phyloP scores from a whole-genome alignment of 2,329 filamentous ascomycete species.

The Hymenoscyphus linearis region DNA sequence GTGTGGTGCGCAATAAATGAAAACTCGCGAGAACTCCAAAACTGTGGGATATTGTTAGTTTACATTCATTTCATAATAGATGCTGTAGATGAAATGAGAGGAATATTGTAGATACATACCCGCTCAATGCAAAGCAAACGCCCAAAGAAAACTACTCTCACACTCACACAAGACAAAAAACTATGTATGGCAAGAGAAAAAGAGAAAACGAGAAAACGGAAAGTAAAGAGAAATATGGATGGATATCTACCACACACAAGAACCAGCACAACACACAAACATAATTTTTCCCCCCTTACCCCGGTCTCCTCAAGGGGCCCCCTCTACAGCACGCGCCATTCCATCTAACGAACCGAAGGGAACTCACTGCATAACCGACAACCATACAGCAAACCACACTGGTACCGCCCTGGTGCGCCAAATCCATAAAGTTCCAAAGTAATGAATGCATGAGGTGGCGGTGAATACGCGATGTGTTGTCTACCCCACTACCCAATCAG shows the following conservation, averaged over 20 bases:
- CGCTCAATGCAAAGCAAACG: neutral
- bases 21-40: neutral
- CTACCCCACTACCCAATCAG: conserved; percentile 6
- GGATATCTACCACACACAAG: too few relatives aligned
- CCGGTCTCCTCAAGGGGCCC: too few relatives aligned
- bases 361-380: neutral
- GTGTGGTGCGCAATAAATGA: neutral
- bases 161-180: conserved; percentile 3
- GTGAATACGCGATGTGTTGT: conserved; percentile 10
- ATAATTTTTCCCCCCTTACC: neutral
- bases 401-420: too few relatives aligned
- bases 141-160: conserved; percentile 1
- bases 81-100: too few relatives aligned
- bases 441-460: conserved; percentile 5
- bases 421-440: too few relatives aligned
- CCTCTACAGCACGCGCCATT: too few relatives aligned
- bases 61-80: neutral
- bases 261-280: too few relatives aligned
- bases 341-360: too few relatives aligned
- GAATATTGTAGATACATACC: neutral
- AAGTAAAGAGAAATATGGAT: too few relatives aligned
- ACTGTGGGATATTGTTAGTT: neutral
- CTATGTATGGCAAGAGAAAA: neutral
- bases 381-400: neutral
- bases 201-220: neutral